Percentiles rank a stretch among this genome's conserved stretches.
These are phyloP conservation scores for Geotrichum ghanense DNA, from an alignment of 805 yeast genomes.

Conservation along the genomic window DNA sequence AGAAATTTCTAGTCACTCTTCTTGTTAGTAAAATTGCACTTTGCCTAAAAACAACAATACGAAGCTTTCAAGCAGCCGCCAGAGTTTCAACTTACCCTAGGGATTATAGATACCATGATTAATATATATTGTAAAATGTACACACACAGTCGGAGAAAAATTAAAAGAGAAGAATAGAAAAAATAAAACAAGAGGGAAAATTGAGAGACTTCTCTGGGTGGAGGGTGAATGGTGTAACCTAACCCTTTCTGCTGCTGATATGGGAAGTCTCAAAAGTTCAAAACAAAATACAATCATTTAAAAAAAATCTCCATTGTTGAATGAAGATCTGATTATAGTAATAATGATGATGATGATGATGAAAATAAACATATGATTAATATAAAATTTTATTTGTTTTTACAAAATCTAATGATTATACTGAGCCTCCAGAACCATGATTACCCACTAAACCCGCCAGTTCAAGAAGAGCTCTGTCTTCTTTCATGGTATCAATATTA, in stretches of 20 bases:
- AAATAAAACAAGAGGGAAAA: not conserved
- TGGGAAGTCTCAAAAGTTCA: too few species aligned
- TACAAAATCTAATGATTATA: constrained; percentile 16
- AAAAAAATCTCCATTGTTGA: too few species aligned
- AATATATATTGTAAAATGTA: not conserved
- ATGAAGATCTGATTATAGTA: too few species aligned
- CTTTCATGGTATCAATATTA: constrained; percentile 55
- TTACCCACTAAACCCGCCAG: constrained; percentile 59
- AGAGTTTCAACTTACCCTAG: not conserved
- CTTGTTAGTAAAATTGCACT: not conserved
- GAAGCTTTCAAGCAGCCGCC: not conserved
- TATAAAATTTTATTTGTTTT: too few species aligned
- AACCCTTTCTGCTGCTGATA: too few species aligned
- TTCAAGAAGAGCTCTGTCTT: constrained; percentile 76
- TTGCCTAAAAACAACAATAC: not conserved
- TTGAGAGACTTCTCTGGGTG: too few species aligned
- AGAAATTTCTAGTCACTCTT: constrained; percentile 41
- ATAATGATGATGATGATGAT: too few species aligned
- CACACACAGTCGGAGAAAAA: too few species aligned
- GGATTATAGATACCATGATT: not conserved
- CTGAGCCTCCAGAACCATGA: constrained; percentile 39
- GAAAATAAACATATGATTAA: too few species aligned
- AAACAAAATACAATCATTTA: too few species aligned
- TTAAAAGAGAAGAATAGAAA: not conserved
- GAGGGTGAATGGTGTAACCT: too few species aligned